Base-by-base conservation (phyloP, 768 basidiomycete species). In the Mycena sanguinolenta region DNA sequence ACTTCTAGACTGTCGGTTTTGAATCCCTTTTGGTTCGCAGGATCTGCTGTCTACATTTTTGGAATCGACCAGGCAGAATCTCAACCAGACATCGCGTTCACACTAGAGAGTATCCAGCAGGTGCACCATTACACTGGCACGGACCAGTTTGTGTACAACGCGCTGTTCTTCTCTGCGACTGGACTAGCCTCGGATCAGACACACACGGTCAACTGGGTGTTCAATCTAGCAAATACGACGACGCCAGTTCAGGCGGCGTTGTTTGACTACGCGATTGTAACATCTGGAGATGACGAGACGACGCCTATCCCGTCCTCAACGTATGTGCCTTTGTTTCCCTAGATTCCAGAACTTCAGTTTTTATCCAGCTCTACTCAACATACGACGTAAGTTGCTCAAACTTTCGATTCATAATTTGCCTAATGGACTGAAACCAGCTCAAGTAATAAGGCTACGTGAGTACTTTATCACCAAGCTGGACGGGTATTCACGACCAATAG, bases 231-330 rank as follows among this genome's bases (percentile, higher is more conserved):
- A 2, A 23, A 36, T 32, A 57, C 70, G 34, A 39, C 53, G 23
- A 59, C 50, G 50, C 36, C 4, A 19, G 42, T 68, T 16, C 70
- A 71, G 54, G 59, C 25, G 1, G 70, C 70, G 25, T 58, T 71
- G 14, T 65, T 71, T 38, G 70, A 71, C 46, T 71, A 71, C 60
- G 70, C 70, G 17, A 55, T 71, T 46, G 70, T 71, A 17, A 70
- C 69, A 1, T 19, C 28, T 1, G 70, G 59, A n/a, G 54, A 66
- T 46, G 53, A 54, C 4, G 58, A 61, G 9, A 36, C 10, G 53
- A 32, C 53, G 6, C 21, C 39, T 30, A 5, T 32, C 9, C 13
- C 7, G n/a, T 30, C 9, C n/a, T 16, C 63, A 2, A 10, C 17
- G 54, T 55, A 50, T 53, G 49, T 53, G 32, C 30, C 49, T 46